Evolutionary conservation across 495 filamentous ascomycete genomes (phyloP), one percentile per base, ranked within the genome.

Genomic region (Hamigera avellanea): DNA sequence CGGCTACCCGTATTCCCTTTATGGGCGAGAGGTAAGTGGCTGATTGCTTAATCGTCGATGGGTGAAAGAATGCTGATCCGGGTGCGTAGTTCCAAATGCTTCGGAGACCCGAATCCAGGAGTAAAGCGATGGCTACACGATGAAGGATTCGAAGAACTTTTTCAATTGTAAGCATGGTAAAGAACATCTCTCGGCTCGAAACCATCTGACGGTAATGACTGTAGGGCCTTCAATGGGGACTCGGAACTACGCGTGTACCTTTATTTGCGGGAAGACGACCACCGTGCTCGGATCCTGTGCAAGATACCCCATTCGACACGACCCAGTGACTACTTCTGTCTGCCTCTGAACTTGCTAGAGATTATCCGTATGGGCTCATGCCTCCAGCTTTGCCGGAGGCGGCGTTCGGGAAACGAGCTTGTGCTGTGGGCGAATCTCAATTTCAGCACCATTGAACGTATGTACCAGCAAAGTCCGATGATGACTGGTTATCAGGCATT

Each of bases 401-500:
- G 64, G 6, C 47, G 46, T 6, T 45, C 56, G n/a, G 65, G 67
- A 2, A 56, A 40, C 14, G 49, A 64, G 15, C 56, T 67, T 21
- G 52, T 65, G 6, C 38, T 74, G 10, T 81, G 76, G 76, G 67
- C 73, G 6, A 64, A 54, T 35, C 50, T 81, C 14, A 67, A 66
- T 33, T 81, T 81, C 48, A 54, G 52, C 12, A 63, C 67, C 10
- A 74, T 75, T 35, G 76, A 80, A 52, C 55, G 76, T 76, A 53
- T 32, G 70, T 23, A 9, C 21, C 4, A 4, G 21, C 21, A 5
- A 23, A 23, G 9, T 23, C 21, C 4, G 21, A 23, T 23, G 4
- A 9, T 23, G 9, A 4, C 21, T 9, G 9, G 9, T 23, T 23
- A n/a, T n/a, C n/a, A n/a, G 21, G 21, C 21, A 23, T 58, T 9